Evolutionary conservation across 352 stramenopile species (phyloP).

Genomic region (Pythium phragmiticola): DNA sequence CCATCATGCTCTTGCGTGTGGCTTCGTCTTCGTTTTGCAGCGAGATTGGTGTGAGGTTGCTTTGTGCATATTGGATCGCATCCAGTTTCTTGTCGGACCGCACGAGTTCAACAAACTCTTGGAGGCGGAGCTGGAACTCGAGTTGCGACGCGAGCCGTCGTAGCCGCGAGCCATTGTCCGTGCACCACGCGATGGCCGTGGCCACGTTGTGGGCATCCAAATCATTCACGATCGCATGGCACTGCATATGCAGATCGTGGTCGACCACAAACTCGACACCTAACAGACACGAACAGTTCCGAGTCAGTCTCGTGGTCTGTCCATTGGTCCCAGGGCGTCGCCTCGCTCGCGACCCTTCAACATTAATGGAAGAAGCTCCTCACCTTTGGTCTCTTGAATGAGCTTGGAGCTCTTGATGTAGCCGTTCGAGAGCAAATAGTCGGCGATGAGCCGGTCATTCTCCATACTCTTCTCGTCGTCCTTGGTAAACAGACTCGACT

Average conservation of each 20-base stretch:
- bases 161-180: conserved; percentile 66
- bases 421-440: conserved; percentile 74
- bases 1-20: conserved; percentile 50
- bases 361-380: background rate
- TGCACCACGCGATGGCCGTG: conserved; percentile 66
- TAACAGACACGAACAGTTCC: conserved; percentile 21
- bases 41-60: conserved; percentile 58
- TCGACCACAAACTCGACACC: conserved; percentile 66
- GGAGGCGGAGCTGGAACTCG: conserved; percentile 72
- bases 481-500: conserved; percentile 15
- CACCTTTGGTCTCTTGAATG: conserved; percentile 62
- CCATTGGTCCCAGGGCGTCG: conserved; percentile 9
- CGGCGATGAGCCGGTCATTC: conserved; percentile 58
- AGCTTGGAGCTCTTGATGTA: conserved; percentile 65
- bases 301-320: conserved; percentile 1
- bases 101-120: conserved; percentile 83
- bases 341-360: conserved; percentile 12
- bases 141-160: conserved; percentile 65
- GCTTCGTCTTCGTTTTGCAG: conserved; percentile 62
- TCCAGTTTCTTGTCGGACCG: conserved; percentile 65
- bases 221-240: conserved; percentile 54
- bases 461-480: conserved; percentile 21
- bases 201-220: conserved; percentile 45
- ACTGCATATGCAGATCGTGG: conserved; percentile 55
- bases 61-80: conserved; percentile 67